Evolutionary conservation across 1,284 basidiomycete genomes (phyloP).

Genomic region (Sanghuangporus weigelae): DNA sequence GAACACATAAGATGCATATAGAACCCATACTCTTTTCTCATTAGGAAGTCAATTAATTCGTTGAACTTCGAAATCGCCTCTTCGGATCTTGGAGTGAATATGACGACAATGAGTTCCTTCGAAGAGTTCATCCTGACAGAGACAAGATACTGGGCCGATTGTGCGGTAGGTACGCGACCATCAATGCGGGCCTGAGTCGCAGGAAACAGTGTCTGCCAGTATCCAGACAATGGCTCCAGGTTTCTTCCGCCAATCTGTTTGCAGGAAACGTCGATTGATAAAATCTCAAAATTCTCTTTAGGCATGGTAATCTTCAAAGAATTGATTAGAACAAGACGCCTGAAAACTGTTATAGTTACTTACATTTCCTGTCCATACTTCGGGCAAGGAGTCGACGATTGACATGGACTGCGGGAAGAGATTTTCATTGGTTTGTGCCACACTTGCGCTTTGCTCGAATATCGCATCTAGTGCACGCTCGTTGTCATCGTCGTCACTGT

Average conservation of each 20-base stretch:
- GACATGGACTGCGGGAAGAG: neutral
- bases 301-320: constrained; percentile 65
- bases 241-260: constrained; percentile 66
- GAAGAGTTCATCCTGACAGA: constrained; percentile 68
- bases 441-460: constrained; percentile 52
- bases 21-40: constrained; percentile 65
- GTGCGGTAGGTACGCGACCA: constrained; percentile 75
- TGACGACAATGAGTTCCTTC: constrained; percentile 78
- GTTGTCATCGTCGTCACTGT: constrained; percentile 51
- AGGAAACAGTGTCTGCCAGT: constrained; percentile 75
- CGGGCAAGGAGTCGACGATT: constrained; percentile 41
- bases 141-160: constrained; percentile 68
- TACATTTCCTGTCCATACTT: constrained; percentile 72
- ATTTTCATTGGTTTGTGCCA: neutral
- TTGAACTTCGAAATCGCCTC: constrained; percentile 48
- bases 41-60: constrained; percentile 62
- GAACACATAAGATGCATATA: constrained; percentile 11
- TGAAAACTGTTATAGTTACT: constrained; percentile 22
- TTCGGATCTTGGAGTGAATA: constrained; percentile 51
- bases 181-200: constrained; percentile 61
- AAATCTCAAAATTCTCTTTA: constrained; percentile 59
- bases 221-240: constrained; percentile 46
- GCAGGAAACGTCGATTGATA: constrained; percentile 60
- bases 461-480: constrained; percentile 78
- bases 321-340: constrained; percentile 7